phyloP scores from a whole-genome alignment of 225 moss, liverwort and hornwort species.

The Pleurozium schreberi region DNA sequence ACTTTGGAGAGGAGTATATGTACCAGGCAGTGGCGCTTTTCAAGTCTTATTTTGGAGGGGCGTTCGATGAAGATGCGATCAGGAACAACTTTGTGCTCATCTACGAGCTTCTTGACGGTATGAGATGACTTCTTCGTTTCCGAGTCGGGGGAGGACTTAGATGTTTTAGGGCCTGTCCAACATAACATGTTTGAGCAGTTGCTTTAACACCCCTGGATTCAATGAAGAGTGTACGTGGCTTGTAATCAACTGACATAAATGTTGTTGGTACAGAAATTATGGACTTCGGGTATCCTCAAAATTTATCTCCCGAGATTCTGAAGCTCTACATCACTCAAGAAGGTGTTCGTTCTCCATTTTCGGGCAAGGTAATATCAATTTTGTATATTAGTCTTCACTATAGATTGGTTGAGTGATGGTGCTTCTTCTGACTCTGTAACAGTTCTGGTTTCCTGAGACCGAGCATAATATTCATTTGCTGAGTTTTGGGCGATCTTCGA shows the following conservation, averaged over 20 bases:
- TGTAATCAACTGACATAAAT: not conserved
- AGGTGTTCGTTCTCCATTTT: constrained; percentile 59
- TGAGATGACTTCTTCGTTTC: not conserved
- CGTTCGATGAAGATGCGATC: constrained; percentile 54
- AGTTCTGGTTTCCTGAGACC: not conserved
- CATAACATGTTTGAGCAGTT: not conserved
- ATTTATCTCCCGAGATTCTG: constrained; percentile 57
- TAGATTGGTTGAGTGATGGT: not conserved
- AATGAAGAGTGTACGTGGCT: not conserved
- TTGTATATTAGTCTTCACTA: not conserved
- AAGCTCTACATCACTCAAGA: constrained; percentile 68
- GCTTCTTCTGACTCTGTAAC: not conserved
- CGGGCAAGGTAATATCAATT: constrained; percentile 30
- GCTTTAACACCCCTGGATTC: not conserved
- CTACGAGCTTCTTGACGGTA: constrained; percentile 51
- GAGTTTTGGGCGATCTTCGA: not conserved
- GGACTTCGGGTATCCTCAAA: constrained; percentile 70
- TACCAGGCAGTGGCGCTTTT: constrained; percentile 43
- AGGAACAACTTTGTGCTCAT: constrained; percentile 55
- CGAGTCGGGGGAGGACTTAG: not conserved
- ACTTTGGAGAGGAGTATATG: not conserved
- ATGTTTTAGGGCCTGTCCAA: not conserved
- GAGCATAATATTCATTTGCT: not conserved
- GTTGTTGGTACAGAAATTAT: constrained; percentile 36
- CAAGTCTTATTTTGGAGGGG: constrained; percentile 52